These are phyloP conservation scores for Phlebopus sp. DNA, from an alignment of 1,284 basidiomycete genomes.

Conservation along the genomic window DNA sequence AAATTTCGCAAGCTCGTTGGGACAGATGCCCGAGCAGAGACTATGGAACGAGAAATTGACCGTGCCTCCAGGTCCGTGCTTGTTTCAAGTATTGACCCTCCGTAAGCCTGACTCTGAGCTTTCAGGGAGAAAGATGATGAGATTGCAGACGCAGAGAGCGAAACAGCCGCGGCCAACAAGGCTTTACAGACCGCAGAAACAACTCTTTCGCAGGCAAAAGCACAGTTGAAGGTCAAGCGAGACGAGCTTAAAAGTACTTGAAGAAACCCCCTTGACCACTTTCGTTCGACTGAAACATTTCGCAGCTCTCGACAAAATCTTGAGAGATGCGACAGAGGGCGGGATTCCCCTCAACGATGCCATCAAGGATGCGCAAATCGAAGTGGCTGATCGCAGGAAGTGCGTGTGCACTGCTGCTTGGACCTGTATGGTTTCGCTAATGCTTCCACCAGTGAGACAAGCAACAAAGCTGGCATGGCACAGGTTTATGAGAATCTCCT, in stretches of 20 bases:
- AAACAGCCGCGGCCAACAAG: conserved; percentile 49
- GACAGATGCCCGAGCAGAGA: conserved; percentile 54
- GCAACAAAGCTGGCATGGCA: conserved; percentile 39
- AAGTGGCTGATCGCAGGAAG: conserved; percentile 56
- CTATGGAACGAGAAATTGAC: conserved; percentile 73
- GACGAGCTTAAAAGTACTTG: conserved; percentile 62
- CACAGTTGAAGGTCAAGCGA: conserved; percentile 61
- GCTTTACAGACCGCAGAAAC: conserved; percentile 62
- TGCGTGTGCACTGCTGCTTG: conserved; percentile 31
- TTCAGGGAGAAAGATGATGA: conserved; percentile 68
- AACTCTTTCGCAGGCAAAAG: conserved; percentile 54
- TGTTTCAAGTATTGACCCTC: not conserved
- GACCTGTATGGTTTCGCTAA: not conserved
- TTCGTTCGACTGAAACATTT: conserved; percentile 3
- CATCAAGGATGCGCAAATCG: conserved; percentile 51
- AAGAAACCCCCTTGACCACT: not conserved
- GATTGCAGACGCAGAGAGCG: conserved; percentile 52
- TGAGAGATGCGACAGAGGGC: conserved; percentile 48
- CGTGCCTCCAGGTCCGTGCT: conserved; percentile 51
- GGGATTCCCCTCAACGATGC: conserved; percentile 50
- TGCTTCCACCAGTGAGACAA: conserved; percentile 15
- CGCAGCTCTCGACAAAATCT: conserved; percentile 52
- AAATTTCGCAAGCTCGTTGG: conserved; percentile 68
- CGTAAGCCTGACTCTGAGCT: not conserved
- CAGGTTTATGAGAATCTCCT: conserved; percentile 67